These are phyloP conservation scores for Diplodia intermedia DNA, from an alignment of 2,329 filamentous ascomycete genomes.

Conservation along the genomic window DNA sequence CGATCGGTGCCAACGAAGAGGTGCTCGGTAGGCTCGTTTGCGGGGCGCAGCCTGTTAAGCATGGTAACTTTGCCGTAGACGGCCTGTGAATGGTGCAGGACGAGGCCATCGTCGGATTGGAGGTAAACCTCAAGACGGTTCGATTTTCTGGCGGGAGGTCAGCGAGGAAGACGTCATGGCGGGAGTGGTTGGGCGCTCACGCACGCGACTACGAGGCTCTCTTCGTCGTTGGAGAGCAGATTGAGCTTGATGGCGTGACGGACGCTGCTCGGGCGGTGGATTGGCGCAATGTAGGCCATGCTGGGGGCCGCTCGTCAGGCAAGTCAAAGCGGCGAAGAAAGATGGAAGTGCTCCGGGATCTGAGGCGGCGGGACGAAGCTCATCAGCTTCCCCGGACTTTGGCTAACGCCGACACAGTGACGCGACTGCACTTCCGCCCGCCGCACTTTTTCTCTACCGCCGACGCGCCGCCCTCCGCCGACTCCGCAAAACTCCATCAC, in stretches of 20 bases:
- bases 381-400: slow-evolving; percentile 31
- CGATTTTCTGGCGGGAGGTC: slow-evolving; percentile 64
- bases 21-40: slow-evolving; percentile 76
- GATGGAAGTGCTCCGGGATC: neutral
- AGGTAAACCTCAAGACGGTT: slow-evolving; percentile 87
- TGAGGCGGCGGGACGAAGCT: slow-evolving; percentile 14
- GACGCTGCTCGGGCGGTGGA: slow-evolving; percentile 90
- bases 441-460: slow-evolving; percentile 27
- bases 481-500: slow-evolving; percentile 36
- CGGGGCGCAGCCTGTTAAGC: slow-evolving; percentile 79
- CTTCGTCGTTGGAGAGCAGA: slow-evolving; percentile 75
- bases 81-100: slow-evolving; percentile 70
- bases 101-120: slow-evolving; percentile 68
- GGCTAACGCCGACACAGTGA: slow-evolving; percentile 26
- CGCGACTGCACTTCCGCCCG: slow-evolving; percentile 4
- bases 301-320: slow-evolving; percentile 29
- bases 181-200: slow-evolving; percentile 43
- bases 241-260: slow-evolving; percentile 84
- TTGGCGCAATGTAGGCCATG: slow-evolving; percentile 95
- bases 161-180: slow-evolving; percentile 29
- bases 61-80: slow-evolving; percentile 89
- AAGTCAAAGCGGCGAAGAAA: neutral
- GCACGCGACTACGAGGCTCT: slow-evolving; percentile 88
- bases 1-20: slow-evolving; percentile 92
- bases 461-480: slow-evolving; percentile 6